These are phyloP conservation scores for Trichoderma koningiopsis DNA, from an alignment of 2,329 filamentous ascomycete species.

Conservation along the genomic window DNA sequence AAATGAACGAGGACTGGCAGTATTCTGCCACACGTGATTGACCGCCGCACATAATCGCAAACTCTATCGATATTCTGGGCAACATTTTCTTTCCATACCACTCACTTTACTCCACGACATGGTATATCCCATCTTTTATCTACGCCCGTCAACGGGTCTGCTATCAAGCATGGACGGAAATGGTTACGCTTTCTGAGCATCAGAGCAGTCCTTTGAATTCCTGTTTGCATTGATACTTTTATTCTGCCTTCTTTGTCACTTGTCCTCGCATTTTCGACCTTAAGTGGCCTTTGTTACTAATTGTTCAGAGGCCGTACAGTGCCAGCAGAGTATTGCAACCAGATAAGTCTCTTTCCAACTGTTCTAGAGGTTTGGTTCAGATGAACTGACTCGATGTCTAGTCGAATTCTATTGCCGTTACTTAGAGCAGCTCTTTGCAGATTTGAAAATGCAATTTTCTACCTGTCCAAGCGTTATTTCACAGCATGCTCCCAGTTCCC, in stretches of 20 bases:
- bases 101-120: background rate
- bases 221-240: background rate
- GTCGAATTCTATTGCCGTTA: background rate
- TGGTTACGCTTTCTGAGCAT: background rate
- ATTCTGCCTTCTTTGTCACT: background rate
- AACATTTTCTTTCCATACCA: background rate
- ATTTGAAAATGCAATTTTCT: background rate
- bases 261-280: background rate
- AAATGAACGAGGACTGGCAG: background rate
- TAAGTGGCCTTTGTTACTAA: background rate
- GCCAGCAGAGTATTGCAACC: background rate
- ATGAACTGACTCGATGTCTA: background rate
- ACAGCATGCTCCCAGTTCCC: background rate
- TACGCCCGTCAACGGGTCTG: background rate
- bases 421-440: background rate
- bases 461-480: background rate
- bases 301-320: background rate
- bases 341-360: background rate
- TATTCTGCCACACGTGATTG: conserved; percentile 11
- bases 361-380: background rate
- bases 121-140: background rate
- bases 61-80: background rate
- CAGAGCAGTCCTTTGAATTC: background rate
- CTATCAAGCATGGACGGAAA: background rate
- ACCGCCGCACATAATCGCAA: background rate